phyloP scores from a whole-genome alignment of 2,329 filamentous ascomycete species.

The Cercospora nicotianae region DNA sequence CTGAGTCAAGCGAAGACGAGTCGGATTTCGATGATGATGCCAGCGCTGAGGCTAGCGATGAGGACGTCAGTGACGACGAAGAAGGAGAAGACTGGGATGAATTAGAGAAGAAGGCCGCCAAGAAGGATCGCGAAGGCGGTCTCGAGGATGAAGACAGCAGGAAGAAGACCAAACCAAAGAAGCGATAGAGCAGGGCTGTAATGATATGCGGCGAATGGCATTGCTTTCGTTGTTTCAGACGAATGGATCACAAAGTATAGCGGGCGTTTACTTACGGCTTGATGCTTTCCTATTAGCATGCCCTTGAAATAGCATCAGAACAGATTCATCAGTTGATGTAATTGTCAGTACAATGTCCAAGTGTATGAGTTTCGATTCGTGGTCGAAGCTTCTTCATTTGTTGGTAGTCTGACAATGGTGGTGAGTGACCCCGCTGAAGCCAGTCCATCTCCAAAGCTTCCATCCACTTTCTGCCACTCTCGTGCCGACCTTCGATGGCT shows the following conservation, averaged over 20 bases:
- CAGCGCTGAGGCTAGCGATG: constrained; percentile 77
- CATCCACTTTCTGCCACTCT: not conserved
- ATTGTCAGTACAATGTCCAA: not conserved
- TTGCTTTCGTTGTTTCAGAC: not conserved
- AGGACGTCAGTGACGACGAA: constrained; percentile 58
- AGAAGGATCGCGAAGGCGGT: constrained; percentile 59
- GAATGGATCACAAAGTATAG: not conserved
- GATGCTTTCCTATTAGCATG: not conserved
- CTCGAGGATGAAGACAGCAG: constrained; percentile 58
- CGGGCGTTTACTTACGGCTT: not conserved
- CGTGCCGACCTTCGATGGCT: constrained; percentile 6
- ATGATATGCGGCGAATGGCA: not conserved
- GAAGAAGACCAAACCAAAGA: constrained; percentile 56
- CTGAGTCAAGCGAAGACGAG: constrained; percentile 79
- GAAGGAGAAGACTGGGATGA: constrained; percentile 91
- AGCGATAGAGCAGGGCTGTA: constrained; percentile 23
- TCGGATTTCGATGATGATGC: constrained; percentile 93
- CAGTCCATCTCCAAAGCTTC: not conserved
- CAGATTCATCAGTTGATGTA: not conserved
- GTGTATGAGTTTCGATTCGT: not conserved
- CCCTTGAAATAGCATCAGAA: not conserved
- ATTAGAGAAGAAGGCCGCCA: constrained; percentile 78
- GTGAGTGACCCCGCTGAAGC: not conserved
- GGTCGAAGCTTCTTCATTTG: not conserved
- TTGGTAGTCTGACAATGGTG: not conserved